Percentiles rank a stretch among this genome's conserved stretches.
phyloP scores from a whole-genome alignment of 1,139 yeast genomes.

The Hyphopichia buzzinii region DNA sequence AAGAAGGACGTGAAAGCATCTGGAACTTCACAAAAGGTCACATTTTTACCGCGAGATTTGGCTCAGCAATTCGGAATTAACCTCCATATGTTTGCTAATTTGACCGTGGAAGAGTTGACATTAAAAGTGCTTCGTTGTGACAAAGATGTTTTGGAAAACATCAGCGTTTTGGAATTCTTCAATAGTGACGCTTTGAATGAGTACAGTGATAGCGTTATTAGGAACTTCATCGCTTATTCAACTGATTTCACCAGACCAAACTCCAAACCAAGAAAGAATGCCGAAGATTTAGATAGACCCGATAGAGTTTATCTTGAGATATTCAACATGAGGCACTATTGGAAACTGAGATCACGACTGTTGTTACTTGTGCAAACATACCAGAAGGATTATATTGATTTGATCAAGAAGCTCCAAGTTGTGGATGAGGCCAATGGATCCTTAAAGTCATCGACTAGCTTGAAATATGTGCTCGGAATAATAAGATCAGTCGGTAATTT shows the following conservation, averaged over 20 bases:
- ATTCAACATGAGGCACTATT: constrained; percentile 73
- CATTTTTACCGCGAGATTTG: constrained; percentile 74
- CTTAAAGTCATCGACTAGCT: constrained; percentile 60
- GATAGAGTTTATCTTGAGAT: constrained; percentile 79
- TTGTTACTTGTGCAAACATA: constrained; percentile 65
- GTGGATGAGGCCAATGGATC: constrained; percentile 67
- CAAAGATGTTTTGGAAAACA: constrained; percentile 61
- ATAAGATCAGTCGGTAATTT: constrained; percentile 87
- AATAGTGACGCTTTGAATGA: constrained; percentile 70
- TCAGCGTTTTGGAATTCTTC: constrained; percentile 79
- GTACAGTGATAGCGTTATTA: constrained; percentile 62
- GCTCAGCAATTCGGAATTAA: constrained; percentile 90
- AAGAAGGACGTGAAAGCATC: constrained; percentile 24
- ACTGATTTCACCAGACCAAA: constrained; percentile 42
- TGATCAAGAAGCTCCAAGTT: constrained; percentile 57
- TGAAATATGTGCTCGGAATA: constrained; percentile 67
- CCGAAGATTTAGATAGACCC: constrained; percentile 67
- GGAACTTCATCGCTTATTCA: constrained; percentile 73
- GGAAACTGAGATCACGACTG: constrained; percentile 86
- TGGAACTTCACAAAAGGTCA: constrained; percentile 41
- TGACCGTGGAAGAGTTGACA: constrained; percentile 63
- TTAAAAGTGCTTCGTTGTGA: constrained; percentile 70
- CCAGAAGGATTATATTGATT: constrained; percentile 71
- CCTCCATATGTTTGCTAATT: constrained; percentile 70
- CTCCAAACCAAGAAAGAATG: constrained; percentile 53